Percentiles rank a stretch among this genome's conserved stretches.
Evolutionary conservation across 164 flowering plant genomes (phyloP).

Genomic region (Cinnamomum chago): DNA sequence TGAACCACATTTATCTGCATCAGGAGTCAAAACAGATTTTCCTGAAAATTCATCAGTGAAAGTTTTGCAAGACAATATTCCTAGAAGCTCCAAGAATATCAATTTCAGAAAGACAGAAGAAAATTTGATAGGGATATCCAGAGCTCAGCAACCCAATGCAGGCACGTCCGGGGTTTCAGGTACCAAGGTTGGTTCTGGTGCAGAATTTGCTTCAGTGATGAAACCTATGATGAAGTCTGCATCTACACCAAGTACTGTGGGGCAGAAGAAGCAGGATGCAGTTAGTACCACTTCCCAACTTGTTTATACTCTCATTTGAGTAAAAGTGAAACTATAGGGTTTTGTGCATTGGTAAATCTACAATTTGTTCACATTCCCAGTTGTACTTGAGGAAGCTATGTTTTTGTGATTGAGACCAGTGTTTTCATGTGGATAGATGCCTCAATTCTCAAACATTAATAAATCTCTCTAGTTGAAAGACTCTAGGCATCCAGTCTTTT

Average conservation of each 20-base stretch:
- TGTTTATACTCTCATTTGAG: background rate
- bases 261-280: slow-evolving; percentile 1
- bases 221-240: background rate
- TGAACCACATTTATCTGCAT: background rate
- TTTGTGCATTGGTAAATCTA: too few species aligned
- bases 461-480: too few species aligned
- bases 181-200: background rate
- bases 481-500: too few species aligned
- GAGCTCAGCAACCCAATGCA: background rate
- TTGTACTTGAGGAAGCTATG: too few species aligned
- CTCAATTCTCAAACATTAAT: too few species aligned
- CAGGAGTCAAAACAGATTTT: background rate
- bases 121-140: background rate
- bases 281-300: background rate
- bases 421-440: too few species aligned
- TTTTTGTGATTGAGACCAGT: too few species aligned
- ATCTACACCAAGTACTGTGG: background rate
- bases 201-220: background rate
- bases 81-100: background rate
- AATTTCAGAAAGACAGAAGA: background rate
- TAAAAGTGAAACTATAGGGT: too few species aligned
- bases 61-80: background rate
- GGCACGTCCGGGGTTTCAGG: background rate
- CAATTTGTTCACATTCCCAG: too few species aligned
- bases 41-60: background rate